Base-by-base conservation (phyloP, 148 eudicot species). In the Spergularia bocconei region DNA sequence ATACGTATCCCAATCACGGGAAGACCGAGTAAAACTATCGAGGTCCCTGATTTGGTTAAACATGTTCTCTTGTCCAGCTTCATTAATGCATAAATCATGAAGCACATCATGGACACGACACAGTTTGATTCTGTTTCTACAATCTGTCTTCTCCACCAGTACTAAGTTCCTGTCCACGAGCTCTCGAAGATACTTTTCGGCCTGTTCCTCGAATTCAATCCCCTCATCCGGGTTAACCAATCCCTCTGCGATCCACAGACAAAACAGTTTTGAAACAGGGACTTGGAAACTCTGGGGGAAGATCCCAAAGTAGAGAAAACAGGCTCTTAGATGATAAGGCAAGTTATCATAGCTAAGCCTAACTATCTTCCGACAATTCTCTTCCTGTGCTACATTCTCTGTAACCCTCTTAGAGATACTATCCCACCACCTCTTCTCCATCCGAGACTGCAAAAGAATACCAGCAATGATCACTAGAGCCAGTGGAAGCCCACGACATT, bases 241-340 rank as follows among this genome's bases (percentile, higher is more conserved):
- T 21, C 89, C 91, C 58, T 86, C 87, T 0, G 87, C 87, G 19
- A 86, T 67, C 88, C 89, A 88, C 38, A 88, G 38, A 0, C 75
- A 67, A 1, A 72, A 59, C 48, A 84, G 39, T 36, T 82, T 76
- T 57, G 78, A 20, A 2, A 70, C 84, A 0, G 85, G 85, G 61
- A 88, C 83, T 59, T 75, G 82, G 51, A 17, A 78, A 21, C 73
- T 66, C 48, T 78, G 76, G 1, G 80, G 80, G 23, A 70, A 78
- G 53, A 70, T 62, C 6, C 84, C 86, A 41, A 86, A 70, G 73
- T 88, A 88, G 20, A 86, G 72, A 51, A 84, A 83, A 44, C 91
- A 88, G 0, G 80, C 65, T 75, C 70, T 83, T 33, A 83, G 72
- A 57, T 85, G 69, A 48, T 75, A 69, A 51, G 85, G 82, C 29